Percentiles rank a stretch among this genome's conserved stretches.
Conservation (phyloP, 257 asterid species). For the Lavandula angustifolia region DNA sequence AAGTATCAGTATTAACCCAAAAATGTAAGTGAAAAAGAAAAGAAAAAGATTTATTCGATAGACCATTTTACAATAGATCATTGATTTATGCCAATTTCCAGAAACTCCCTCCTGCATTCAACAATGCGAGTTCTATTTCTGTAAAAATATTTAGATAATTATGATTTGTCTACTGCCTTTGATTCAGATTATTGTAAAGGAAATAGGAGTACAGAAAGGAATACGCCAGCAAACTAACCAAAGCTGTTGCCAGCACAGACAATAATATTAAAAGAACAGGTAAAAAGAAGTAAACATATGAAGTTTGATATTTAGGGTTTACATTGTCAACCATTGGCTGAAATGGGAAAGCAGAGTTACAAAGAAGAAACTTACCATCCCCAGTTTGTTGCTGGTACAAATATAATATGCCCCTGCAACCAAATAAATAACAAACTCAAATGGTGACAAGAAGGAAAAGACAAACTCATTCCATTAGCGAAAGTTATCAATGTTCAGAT, state of each 20-base stretch:
- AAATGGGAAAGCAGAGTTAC: slow-evolving; percentile 19
- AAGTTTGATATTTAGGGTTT: neutral
- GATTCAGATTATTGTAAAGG: neutral
- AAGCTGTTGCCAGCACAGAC: neutral
- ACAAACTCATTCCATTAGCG: neutral
- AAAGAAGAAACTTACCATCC: slow-evolving; percentile 41
- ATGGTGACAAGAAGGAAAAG: slow-evolving; percentile 30
- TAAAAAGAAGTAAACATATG: neutral
- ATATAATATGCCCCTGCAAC: slow-evolving; percentile 79
- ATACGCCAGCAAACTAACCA: slow-evolving; percentile 2
- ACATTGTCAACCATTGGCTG: neutral
- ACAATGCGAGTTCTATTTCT: neutral
- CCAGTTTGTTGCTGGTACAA: slow-evolving; percentile 74
- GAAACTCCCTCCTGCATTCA: slow-evolving; percentile 3
- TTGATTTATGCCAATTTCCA: slow-evolving; percentile 7
- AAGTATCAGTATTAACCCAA: neutral
- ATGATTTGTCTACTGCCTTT: neutral
- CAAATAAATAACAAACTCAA: slow-evolving; percentile 35
- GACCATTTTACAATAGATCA: slow-evolving; percentile 2
- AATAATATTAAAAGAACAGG: neutral
- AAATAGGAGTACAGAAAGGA: neutral
- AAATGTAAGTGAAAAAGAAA: neutral
- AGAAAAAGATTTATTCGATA: neutral
- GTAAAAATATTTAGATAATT: neutral
- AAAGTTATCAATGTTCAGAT: too few species aligned